phyloP scores from a whole-genome alignment of 2,329 filamentous ascomycete genomes.

The Paecilomyces fulvus region DNA sequence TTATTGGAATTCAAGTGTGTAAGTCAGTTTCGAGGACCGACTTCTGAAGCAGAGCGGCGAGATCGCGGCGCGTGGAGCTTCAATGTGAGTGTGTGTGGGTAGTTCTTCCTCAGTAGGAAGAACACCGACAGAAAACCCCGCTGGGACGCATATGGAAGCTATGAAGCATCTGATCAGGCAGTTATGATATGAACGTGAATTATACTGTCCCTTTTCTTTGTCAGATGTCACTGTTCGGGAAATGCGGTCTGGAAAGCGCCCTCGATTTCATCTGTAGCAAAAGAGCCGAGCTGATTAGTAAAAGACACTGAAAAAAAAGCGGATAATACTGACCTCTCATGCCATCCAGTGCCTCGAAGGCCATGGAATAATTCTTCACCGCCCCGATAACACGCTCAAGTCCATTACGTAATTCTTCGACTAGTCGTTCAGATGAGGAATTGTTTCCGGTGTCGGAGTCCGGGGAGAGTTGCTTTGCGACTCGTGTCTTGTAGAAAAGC shows the following conservation, averaged over 20 bases:
- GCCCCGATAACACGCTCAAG: constrained; percentile 29
- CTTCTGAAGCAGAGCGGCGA: not conserved
- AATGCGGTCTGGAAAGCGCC: constrained; percentile 36
- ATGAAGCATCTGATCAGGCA: not conserved
- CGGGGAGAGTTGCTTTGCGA: constrained; percentile 23
- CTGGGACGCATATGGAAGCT: not conserved
- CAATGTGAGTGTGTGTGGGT: too few relatives aligned
- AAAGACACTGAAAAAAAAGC: not conserved
- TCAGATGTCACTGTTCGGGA: constrained; percentile 13
- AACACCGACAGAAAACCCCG: not conserved
- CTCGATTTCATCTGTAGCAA: constrained; percentile 31
- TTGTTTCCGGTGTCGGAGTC: constrained; percentile 13
- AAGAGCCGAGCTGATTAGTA: not conserved
- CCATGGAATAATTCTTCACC: constrained; percentile 32
- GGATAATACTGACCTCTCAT: constrained; percentile 32
- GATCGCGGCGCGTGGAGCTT: not conserved
- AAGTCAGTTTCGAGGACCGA: not conserved
- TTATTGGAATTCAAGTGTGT: not conserved
- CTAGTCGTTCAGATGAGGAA: constrained; percentile 20
- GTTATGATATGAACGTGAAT: not conserved
- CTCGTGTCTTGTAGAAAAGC: constrained; percentile 35
- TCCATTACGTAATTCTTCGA: constrained; percentile 29
- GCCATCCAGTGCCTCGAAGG: constrained; percentile 35
- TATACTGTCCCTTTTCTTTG: too few relatives aligned
- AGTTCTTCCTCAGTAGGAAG: not conserved